These are phyloP conservation scores for Podila clonocystis DNA, from an alignment of 192 early-diverging fungal genomes.

Conservation along the genomic window DNA sequence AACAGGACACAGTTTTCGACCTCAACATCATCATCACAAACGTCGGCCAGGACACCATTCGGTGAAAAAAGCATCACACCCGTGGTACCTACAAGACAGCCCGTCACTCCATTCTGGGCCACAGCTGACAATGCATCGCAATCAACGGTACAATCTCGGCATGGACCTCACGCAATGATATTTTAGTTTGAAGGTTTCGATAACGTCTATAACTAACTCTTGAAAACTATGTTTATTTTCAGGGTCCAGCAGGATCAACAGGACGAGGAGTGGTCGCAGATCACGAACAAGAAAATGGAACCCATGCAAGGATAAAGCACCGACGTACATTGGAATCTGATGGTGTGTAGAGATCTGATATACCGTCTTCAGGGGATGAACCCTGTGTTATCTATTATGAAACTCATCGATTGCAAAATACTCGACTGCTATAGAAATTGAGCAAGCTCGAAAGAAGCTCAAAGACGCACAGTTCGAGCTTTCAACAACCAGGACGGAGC, in stretches of 20 bases:
- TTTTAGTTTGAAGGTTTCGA: no score
- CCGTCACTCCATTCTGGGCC: not conserved
- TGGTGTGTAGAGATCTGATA: not conserved
- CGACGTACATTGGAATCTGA: not conserved
- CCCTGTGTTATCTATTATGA: not conserved
- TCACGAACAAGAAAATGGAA: not conserved
- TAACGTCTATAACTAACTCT: no score
- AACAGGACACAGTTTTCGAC: slow-evolving; percentile 11
- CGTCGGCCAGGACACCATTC: slow-evolving; percentile 25
- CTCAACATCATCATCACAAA: not conserved
- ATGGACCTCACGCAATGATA: no score
- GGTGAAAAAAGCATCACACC: slow-evolving; percentile 14
- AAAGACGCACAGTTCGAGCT: slow-evolving; percentile 41
- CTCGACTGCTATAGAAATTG: slow-evolving; percentile 15
- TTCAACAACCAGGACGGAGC: slow-evolving; percentile 36
- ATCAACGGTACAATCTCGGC: not conserved
- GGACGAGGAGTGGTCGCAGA: not conserved
- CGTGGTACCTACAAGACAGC: not conserved
- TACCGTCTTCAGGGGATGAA: no score
- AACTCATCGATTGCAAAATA: no score
- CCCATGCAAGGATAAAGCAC: not conserved
- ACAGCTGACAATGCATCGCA: not conserved
- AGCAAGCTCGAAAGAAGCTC: slow-evolving; percentile 29
- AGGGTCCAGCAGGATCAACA: not conserved
- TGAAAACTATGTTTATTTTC: not conserved